Conservation (phyloP, 228 moss, liverwort and hornwort genomes). For the Sphagnum magellanicum region DNA sequence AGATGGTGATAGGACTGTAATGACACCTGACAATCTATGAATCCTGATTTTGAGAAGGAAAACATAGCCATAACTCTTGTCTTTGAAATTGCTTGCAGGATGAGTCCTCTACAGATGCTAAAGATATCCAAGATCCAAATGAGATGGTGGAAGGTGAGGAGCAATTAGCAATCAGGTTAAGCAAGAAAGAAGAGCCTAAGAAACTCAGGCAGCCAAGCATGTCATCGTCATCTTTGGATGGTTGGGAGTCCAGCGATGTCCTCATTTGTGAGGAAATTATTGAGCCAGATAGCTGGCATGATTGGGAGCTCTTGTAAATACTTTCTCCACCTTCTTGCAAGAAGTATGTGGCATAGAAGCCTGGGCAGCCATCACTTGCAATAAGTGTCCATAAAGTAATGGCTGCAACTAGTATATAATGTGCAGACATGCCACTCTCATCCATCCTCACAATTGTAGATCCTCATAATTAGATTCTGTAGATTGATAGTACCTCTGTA, state of each 20-base stretch:
- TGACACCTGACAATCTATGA: background rate
- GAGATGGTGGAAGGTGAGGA: conserved; percentile 37
- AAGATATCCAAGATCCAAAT: conserved; percentile 25
- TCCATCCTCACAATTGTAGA: too few relatives aligned
- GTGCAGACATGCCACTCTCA: conserved; percentile 21
- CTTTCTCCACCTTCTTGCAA: conserved; percentile 13
- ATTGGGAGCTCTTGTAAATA: conserved; percentile 56
- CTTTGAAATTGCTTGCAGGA: conserved; percentile 11
- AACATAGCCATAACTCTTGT: background rate
- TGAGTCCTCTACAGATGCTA: conserved; percentile 14
- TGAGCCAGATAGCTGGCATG: conserved; percentile 36
- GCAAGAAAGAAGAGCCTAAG: conserved; percentile 25
- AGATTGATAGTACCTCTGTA: too few relatives aligned
- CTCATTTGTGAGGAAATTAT: conserved; percentile 36
- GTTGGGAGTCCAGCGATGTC: conserved; percentile 55
- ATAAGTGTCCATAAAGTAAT: conserved; percentile 31
- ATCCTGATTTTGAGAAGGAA: background rate
- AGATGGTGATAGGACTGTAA: background rate
- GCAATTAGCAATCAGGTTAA: conserved; percentile 14
- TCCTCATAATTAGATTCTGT: too few relatives aligned
- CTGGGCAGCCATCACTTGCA: conserved; percentile 31
- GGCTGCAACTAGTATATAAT: conserved; percentile 39
- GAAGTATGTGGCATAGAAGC: conserved; percentile 24
- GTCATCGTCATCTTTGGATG: conserved; percentile 45
- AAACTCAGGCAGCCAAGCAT: conserved; percentile 16